These are phyloP conservation scores for Tephrocybe sp. DNA, from an alignment of 768 basidiomycete species.

Conservation along the genomic window DNA sequence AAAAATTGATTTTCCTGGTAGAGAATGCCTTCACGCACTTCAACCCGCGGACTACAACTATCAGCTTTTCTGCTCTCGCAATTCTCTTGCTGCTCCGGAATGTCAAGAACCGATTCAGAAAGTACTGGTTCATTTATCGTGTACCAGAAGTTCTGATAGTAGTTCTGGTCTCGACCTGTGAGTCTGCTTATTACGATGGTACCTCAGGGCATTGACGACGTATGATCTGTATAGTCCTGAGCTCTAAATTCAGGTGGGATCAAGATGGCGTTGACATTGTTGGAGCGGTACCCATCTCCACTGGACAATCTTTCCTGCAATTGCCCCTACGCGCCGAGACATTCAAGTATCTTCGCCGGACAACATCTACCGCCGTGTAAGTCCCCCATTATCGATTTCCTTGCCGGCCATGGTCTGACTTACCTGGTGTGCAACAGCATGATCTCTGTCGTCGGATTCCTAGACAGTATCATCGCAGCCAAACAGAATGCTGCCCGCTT, in stretches of 20 bases:
- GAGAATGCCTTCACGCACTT: constrained; percentile 52
- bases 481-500: constrained; percentile 88
- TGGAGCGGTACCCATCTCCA: constrained; percentile 68
- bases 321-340: constrained; percentile 66
- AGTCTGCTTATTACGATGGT: constrained; percentile 21
- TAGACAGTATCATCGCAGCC: constrained; percentile 94
- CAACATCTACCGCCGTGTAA: constrained; percentile 83
- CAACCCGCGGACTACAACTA: constrained; percentile 65
- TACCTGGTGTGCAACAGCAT: constrained; percentile 38
- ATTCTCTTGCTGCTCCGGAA: constrained; percentile 61
- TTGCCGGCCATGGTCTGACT: not conserved
- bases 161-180: constrained; percentile 81
- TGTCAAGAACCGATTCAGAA: constrained; percentile 56
- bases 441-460: constrained; percentile 82
- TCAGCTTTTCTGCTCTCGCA: constrained; percentile 71
- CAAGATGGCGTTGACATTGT: constrained; percentile 78
- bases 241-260: constrained; percentile 71
- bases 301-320: constrained; percentile 60
- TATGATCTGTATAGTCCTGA: constrained; percentile 53
- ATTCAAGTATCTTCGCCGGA: constrained; percentile 65
- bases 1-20: constrained; percentile 76
- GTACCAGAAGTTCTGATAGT: constrained; percentile 90
- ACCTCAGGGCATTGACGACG: not conserved
- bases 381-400: constrained; percentile 16
- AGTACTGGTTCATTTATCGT: constrained; percentile 69